These are phyloP conservation scores for Ophioceras dolichostomum DNA, from an alignment of 2,329 filamentous ascomycete species.

Conservation along the genomic window DNA sequence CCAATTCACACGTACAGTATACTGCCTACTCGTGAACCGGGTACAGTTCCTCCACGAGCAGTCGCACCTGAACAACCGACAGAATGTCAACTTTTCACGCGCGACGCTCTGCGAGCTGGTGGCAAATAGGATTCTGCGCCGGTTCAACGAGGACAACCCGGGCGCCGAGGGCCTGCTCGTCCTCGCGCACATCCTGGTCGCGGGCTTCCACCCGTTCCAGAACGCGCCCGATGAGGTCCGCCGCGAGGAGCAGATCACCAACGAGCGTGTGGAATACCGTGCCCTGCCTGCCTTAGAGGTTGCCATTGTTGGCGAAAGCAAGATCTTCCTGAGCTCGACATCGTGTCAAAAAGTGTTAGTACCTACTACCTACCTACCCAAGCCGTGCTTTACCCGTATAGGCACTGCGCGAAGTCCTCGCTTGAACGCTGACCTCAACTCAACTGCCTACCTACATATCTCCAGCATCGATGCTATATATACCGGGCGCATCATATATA, in stretches of 20 bases:
- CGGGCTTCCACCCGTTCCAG: conserved; percentile 77
- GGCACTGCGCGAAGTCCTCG: no score
- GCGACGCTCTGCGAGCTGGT: conserved; percentile 72
- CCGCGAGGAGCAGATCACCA: conserved; percentile 38
- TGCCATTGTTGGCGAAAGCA: conserved; percentile 60
- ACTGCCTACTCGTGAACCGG: conserved; percentile 73
- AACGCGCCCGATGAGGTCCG: conserved; percentile 60
- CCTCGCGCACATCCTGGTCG: conserved; percentile 68
- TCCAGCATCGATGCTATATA: conserved; percentile 53
- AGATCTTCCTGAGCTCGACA: conserved; percentile 51
- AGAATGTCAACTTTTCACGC: conserved; percentile 69
- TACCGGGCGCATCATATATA: conserved; percentile 56
- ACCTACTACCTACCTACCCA: no score
- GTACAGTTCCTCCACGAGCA: conserved; percentile 72
- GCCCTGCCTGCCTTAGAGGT: conserved; percentile 63
- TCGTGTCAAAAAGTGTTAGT: conserved; percentile 49
- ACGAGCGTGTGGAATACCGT: conserved; percentile 35
- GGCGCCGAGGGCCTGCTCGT: conserved; percentile 59
- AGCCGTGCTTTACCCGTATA: no score
- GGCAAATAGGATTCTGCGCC: conserved; percentile 63
- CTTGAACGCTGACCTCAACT: neutral
- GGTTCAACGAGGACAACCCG: conserved; percentile 66
- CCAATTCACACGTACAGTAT: no score
- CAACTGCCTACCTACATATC: no score
- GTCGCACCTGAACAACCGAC: conserved; percentile 60